Evolutionary conservation across 495 filamentous ascomycete genomes (phyloP), one percentile per base, ranked within the genome.

Genomic region (Daldinia loculata): DNA sequence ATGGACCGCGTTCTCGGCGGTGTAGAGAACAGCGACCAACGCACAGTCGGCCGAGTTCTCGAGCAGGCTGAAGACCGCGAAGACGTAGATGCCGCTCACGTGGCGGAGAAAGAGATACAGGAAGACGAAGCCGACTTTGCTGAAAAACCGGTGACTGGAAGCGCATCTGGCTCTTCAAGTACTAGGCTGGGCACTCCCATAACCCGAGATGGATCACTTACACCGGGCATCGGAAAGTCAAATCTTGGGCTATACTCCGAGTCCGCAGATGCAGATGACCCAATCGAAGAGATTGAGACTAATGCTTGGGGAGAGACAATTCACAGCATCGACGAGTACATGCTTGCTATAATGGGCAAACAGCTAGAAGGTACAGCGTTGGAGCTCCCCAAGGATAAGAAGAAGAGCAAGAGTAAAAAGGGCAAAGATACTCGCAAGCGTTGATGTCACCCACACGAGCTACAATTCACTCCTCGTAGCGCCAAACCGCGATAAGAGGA

Each of bases 41-140:
- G 80, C 19, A 78, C 76, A 11, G 84, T 86, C 4, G 82, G 82
- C 22, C 86, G 89, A 9, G 92, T 91, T 0, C 89, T 98, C 32
- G 93, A 95, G 68, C 89, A 91, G 66, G 96, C 92, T 9, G 96
- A 99, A 78, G 96, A 99, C 74, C 85, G 87, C 53, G 96, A 99
- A 77, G 96, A 99, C 78, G 92, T 91, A 7, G 88, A 87, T 19
- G 96, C 96, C 0, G 96, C 95, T 1, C 90, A 91, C 64, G 86
- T 92, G 24, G 94, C 94, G 0, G 91, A 97, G 78, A 95, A 91
- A 73, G 95, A 98, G 74, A 88, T 97, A 26, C 89, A 93, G 74
- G 90, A 91, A 52, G 95, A 98, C 66, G 93, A 93, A 34, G 93
- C 88, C 1, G 95, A 99, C 72, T 98, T 98, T 74, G 89, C 89